Base-by-base conservation (phyloP, 2,329 filamentous ascomycete species). In the Madurella fahalii region DNA sequence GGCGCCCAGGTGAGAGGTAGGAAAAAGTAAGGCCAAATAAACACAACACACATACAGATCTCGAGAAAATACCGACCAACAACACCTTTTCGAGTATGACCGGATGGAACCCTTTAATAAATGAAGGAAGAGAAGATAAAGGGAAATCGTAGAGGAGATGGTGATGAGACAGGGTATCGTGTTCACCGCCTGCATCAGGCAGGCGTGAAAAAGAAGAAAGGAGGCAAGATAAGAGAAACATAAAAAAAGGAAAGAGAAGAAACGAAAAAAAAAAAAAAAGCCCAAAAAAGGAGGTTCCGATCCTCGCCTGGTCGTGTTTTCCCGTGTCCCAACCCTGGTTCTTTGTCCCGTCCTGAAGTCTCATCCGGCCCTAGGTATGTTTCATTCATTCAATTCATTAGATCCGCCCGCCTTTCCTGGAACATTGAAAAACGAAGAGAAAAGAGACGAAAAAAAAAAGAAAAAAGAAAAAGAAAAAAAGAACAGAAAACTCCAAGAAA, bases 301-400 rank as follows among this genome's bases (percentile, higher is more conserved):
- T 44, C 25, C 11, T 18, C 39, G 34, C 25, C 39, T 40, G 18
- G 16, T 32, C 34, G 4, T 40, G 4, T 12, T 40, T 15, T 49
- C 34, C 34, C 34, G 4, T 37, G 7, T 7, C 34, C 34, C 34
- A 17, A 12, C 32, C 16, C 45, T 9, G 18, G 2, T 25, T 18
- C 44, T 44, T 31, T 12, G 30, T 17, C 20, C 48, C 8, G 18
- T 15, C 25, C 42, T 25, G 40, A 13, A 44, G 18, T 32, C 54
- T 37, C 16, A 32, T 30, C 44, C 15, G 31, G 15, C 16, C 46
- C 13, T 37, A 40, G 20, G 17, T 18, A 39, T 40, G n/a, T 34
- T 43, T 15, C 42, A 48, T 34, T 56, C 50, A 50, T 56, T 52
- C 54, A 56, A 4, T 52, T 55, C 45, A 56, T 56, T 56, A 56